These are phyloP conservation scores for Penicillium riverlandense DNA, from an alignment of 495 filamentous ascomycete species.

Conservation along the genomic window DNA sequence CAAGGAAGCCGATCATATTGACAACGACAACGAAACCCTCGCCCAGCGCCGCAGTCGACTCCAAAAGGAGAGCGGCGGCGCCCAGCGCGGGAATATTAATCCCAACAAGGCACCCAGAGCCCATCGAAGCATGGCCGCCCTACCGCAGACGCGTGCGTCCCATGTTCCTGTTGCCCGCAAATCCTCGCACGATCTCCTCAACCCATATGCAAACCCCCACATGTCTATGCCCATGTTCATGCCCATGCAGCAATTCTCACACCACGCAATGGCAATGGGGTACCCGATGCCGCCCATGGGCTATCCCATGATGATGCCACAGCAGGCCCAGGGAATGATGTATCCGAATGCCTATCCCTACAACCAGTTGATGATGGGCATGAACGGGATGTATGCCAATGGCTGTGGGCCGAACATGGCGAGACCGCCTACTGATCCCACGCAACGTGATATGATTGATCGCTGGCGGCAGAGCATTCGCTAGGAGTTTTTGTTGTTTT, in stretches of 20 bases:
- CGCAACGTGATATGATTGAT: slow-evolving; percentile 75
- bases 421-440: slow-evolving; percentile 36
- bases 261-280: slow-evolving; percentile 6
- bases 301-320: slow-evolving; percentile 12
- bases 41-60: slow-evolving; percentile 78
- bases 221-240: slow-evolving; percentile 1
- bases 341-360: slow-evolving; percentile 23
- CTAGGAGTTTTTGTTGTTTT: slow-evolving; percentile 9
- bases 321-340: slow-evolving; percentile 19
- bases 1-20: neutral
- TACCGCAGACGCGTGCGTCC: slow-evolving; percentile 53
- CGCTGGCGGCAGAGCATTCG: slow-evolving; percentile 79
- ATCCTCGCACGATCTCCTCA: slow-evolving; percentile 18
- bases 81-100: slow-evolving; percentile 13
- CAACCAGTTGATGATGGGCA: slow-evolving; percentile 24
- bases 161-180: slow-evolving; percentile 16
- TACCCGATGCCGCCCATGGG: slow-evolving; percentile 7
- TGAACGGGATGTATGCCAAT: slow-evolving; percentile 26
- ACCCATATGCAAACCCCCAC: slow-evolving; percentile 12
- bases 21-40: slow-evolving; percentile 71
- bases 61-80: slow-evolving; percentile 53
- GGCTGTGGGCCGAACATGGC: slow-evolving; percentile 23
- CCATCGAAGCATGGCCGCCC: slow-evolving; percentile 61
- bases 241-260: slow-evolving; percentile 28
- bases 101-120: slow-evolving; percentile 21